Conservation (phyloP, 495 filamentous ascomycete species). For the Neurospora sp. region DNA sequence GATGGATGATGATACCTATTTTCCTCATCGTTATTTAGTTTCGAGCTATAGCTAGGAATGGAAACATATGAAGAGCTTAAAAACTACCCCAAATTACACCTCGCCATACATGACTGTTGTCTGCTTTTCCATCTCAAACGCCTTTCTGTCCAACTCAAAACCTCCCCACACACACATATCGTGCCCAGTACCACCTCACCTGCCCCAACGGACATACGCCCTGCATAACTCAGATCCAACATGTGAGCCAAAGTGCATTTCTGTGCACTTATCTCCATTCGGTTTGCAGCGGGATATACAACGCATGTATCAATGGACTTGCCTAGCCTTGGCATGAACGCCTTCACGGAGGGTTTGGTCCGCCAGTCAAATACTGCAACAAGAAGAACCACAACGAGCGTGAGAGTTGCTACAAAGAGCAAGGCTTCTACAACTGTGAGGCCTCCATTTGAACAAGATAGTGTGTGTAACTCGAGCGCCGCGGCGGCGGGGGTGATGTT, state of each 20-base stretch:
- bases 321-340: background rate
- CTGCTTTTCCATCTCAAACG: background rate
- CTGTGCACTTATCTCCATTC: background rate
- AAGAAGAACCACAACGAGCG: too few species aligned
- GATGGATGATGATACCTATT: background rate
- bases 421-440: too few species aligned
- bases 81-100: too few species aligned
- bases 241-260: background rate
- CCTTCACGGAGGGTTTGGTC: background rate
- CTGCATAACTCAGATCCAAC: background rate
- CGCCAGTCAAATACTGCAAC: too few species aligned
- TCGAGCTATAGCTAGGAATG: slow-evolving; percentile 3
- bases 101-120: too few species aligned
- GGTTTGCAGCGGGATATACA: background rate
- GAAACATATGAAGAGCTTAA: too few species aligned
- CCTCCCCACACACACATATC: background rate
- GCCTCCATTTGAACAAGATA: too few species aligned
- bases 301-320: background rate
- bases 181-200: background rate
- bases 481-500: too few species aligned
- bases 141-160: background rate
- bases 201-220: too few species aligned
- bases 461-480: too few species aligned
- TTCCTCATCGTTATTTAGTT: background rate
- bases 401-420: too few species aligned